phyloP scores from a whole-genome alignment of 768 basidiomycete genomes.

The Chlorophyllum brunneum region DNA sequence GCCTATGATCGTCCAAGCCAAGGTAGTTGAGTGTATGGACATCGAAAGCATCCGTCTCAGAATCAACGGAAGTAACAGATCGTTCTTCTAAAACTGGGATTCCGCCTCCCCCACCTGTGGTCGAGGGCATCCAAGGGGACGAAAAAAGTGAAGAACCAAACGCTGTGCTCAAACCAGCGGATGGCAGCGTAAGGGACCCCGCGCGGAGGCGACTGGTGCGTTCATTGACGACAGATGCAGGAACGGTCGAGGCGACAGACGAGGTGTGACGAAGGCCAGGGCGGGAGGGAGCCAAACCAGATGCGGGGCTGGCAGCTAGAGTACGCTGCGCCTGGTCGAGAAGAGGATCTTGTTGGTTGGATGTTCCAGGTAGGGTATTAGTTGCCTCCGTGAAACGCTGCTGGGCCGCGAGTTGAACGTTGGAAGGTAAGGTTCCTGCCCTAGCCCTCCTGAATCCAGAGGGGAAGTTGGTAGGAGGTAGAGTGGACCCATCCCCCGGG shows the following conservation, averaged over 20 bases:
- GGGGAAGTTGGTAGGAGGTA: constrained; percentile 76
- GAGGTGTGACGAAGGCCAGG: constrained; percentile 75
- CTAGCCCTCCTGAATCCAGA: constrained; percentile 90
- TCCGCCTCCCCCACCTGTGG: constrained; percentile 48
- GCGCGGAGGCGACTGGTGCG: constrained; percentile 85
- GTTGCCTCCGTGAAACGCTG: constrained; percentile 65
- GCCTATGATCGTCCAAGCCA: constrained; percentile 79
- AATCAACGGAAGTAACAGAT: constrained; percentile 76
- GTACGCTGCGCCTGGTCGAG: constrained; percentile 48
- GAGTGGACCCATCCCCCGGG: constrained; percentile 49
- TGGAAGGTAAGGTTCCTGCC: constrained; percentile 97
- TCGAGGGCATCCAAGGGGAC: constrained; percentile 78
- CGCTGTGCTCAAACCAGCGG: constrained; percentile 72
- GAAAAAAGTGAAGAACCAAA: constrained; percentile 90
- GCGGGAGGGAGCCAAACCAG: constrained; percentile 43
- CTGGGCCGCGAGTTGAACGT: constrained; percentile 84
- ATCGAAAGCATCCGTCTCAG: constrained; percentile 82
- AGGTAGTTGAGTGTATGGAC: constrained; percentile 96
- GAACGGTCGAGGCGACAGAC: constrained; percentile 55
- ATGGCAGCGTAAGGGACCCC: constrained; percentile 85
- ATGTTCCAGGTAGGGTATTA: constrained; percentile 39
- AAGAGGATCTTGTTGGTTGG: constrained; percentile 28
- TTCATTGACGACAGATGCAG: constrained; percentile 50
- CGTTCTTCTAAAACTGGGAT: constrained; percentile 77
- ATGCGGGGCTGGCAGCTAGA: constrained; percentile 41